phyloP scores from a whole-genome alignment of 371 early-diverging fungal genomes.

The Synchytrium microbalum region DNA sequence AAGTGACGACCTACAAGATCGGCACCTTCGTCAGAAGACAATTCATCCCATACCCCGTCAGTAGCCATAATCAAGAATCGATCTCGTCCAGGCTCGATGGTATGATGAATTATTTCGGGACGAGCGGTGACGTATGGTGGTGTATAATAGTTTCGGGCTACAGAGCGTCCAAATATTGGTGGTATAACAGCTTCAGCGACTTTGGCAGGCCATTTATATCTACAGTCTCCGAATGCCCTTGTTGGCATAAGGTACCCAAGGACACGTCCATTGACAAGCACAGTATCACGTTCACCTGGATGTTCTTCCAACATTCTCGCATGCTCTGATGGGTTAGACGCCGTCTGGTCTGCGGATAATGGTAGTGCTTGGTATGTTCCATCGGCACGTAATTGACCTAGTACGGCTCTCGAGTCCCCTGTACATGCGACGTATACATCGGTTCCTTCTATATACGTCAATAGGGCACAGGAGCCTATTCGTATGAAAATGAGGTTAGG shows the following conservation, averaged over 20 bases:
- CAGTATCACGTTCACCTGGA: constrained; percentile 63
- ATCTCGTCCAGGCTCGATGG: constrained; percentile 53
- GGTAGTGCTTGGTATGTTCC: constrained; percentile 39
- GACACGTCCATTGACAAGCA: constrained; percentile 55
- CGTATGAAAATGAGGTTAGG: neutral
- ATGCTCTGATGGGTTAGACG: constrained; percentile 52
- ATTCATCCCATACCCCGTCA: constrained; percentile 89
- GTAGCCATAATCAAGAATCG: constrained; percentile 80
- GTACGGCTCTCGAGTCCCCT: constrained; percentile 64
- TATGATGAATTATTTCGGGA: constrained; percentile 70
- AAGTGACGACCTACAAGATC: constrained; percentile 24
- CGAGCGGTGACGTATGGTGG: constrained; percentile 92
- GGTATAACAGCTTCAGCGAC: constrained; percentile 14
- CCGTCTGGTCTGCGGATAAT: constrained; percentile 67
- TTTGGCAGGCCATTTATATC: constrained; percentile 34
- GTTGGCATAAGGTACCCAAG: constrained; percentile 73
- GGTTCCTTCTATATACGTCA: constrained; percentile 62
- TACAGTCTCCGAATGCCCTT: constrained; percentile 60
- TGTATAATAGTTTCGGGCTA: constrained; percentile 59
- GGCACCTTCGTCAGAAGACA: constrained; percentile 64
- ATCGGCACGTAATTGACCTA: constrained; percentile 34
- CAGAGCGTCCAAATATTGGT: constrained; percentile 44
- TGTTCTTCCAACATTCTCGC: constrained; percentile 61
- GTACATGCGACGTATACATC: constrained; percentile 70
- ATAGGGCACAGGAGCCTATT: constrained; percentile 66